Percentiles rank a stretch among this genome's conserved stretches.
phyloP scores from a whole-genome alignment of 2,329 filamentous ascomycete species.

The Nothomitra cinnamomea region DNA sequence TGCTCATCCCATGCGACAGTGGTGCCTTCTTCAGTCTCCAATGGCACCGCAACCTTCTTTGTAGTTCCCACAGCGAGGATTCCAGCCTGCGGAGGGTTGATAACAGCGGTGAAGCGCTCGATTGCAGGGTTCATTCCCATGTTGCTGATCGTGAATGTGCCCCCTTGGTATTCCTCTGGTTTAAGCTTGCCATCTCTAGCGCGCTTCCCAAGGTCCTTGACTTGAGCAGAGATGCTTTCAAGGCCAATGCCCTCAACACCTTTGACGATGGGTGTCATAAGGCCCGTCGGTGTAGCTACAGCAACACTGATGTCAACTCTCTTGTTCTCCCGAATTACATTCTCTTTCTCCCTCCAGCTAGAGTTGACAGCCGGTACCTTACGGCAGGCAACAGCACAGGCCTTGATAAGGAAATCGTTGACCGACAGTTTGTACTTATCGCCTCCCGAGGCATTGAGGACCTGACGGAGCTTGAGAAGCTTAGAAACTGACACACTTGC shows the following conservation, averaged over 20 bases:
- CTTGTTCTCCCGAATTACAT: slow-evolving; percentile 83
- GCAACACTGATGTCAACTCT: slow-evolving; percentile 90
- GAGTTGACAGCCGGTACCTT: slow-evolving; percentile 96
- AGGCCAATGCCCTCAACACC: slow-evolving; percentile 76
- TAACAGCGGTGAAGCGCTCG: slow-evolving; percentile 93
- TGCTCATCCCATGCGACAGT: slow-evolving; percentile 88
- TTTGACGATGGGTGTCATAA: slow-evolving; percentile 96
- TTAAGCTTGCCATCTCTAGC: slow-evolving; percentile 96
- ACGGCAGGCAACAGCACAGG: slow-evolving; percentile 68
- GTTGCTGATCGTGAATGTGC: slow-evolving; percentile 98
- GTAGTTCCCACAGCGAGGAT: slow-evolving; percentile 92
- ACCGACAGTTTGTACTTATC: slow-evolving; percentile 99
- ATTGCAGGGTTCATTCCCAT: slow-evolving; percentile 99
- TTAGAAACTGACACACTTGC: slow-evolving; percentile 82
- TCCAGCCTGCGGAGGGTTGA: slow-evolving; percentile 94
- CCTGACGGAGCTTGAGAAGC: slow-evolving; percentile 88
- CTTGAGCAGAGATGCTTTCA: slow-evolving; percentile 66
- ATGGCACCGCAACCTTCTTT: slow-evolving; percentile 83
- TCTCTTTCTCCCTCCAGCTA: slow-evolving; percentile 69
- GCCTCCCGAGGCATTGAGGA: slow-evolving; percentile 73
- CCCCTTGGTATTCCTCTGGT: slow-evolving; percentile 98
- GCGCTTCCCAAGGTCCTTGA: slow-evolving; percentile 95
- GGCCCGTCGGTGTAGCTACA: slow-evolving; percentile 77
- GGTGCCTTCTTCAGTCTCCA: slow-evolving; percentile 68
- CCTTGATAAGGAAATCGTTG: slow-evolving; percentile 99